Evolutionary conservation across 163 green algal genomes (phyloP).

Genomic region (Scenedesmus sp.): DNA sequence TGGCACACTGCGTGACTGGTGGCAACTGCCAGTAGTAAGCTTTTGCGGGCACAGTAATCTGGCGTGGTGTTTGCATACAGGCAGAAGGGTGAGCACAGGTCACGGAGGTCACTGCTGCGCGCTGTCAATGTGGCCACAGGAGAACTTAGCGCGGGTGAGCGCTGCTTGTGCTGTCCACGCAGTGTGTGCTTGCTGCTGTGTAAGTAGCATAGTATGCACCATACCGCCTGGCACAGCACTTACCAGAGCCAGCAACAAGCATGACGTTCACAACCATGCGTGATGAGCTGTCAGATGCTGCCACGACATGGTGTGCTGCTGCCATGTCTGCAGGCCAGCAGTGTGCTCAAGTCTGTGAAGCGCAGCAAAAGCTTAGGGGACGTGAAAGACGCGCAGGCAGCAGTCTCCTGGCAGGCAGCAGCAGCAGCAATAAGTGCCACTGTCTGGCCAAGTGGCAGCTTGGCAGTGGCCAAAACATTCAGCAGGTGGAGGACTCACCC

Average conservation of each 20-base stretch:
- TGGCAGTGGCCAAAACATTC: background rate
- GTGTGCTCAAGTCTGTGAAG: background rate
- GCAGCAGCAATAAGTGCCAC: background rate
- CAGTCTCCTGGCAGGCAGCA: background rate
- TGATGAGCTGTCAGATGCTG: background rate
- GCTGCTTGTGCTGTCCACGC: background rate
- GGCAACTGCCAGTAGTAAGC: too few species aligned
- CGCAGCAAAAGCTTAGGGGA: slow-evolving; percentile 29
- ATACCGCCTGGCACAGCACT: background rate
- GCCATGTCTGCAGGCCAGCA: background rate
- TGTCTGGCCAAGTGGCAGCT: background rate
- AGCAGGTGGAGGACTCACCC: slow-evolving; percentile 9
- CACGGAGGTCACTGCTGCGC: background rate
- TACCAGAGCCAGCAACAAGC: background rate
- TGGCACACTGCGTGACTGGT: background rate
- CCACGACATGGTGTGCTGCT: background rate
- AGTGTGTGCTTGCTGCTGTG: background rate
- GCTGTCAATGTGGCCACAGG: background rate
- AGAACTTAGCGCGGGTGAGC: background rate
- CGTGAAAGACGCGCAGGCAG: background rate
- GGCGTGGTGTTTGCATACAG: slow-evolving; percentile 10
- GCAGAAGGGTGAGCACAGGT: background rate
- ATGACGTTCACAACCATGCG: too few species aligned
- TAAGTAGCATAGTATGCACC: background rate
- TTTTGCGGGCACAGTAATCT: background rate